phyloP scores from a whole-genome alignment of 1,284 basidiomycete species.

The Somion occarium region DNA sequence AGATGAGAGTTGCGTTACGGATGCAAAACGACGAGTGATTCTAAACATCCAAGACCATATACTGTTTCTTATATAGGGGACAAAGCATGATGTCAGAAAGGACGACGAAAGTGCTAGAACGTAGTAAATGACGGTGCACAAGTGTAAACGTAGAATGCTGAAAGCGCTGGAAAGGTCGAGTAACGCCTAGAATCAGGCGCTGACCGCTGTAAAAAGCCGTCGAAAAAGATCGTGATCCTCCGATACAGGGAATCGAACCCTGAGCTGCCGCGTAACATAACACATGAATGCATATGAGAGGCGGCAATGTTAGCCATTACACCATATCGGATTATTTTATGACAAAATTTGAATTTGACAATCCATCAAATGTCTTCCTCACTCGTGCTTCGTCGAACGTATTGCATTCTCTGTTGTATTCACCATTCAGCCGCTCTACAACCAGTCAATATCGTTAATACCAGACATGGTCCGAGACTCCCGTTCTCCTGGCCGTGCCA shows the following conservation, averaged over 20 bases:
- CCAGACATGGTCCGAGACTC: slow-evolving; percentile 15
- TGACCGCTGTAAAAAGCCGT: too few relatives aligned
- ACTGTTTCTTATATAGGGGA: not conserved
- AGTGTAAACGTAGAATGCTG: slow-evolving; percentile 1
- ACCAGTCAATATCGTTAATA: too few relatives aligned
- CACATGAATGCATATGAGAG: too few relatives aligned
- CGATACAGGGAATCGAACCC: slow-evolving; percentile 23
- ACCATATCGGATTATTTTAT: slow-evolving; percentile 15
- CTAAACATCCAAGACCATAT: too few relatives aligned
- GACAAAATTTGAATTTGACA: too few relatives aligned
- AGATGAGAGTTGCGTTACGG: not conserved
- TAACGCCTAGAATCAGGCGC: not conserved
- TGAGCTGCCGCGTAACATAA: slow-evolving; percentile 16
- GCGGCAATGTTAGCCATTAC: slow-evolving; percentile 22
- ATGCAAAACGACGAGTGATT: not conserved
- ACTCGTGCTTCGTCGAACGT: too few relatives aligned
- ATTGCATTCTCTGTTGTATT: too few relatives aligned
- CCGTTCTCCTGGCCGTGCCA: slow-evolving; percentile 12
- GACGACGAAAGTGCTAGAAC: not conserved
- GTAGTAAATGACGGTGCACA: not conserved
- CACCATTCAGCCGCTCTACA: too few relatives aligned
- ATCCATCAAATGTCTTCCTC: too few relatives aligned
- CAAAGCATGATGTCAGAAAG: not conserved
- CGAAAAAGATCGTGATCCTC: slow-evolving; percentile 12
- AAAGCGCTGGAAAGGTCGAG: too few relatives aligned